phyloP scores from a whole-genome alignment of 208 protist genomes.

The Crithidia thermophila region DNA sequence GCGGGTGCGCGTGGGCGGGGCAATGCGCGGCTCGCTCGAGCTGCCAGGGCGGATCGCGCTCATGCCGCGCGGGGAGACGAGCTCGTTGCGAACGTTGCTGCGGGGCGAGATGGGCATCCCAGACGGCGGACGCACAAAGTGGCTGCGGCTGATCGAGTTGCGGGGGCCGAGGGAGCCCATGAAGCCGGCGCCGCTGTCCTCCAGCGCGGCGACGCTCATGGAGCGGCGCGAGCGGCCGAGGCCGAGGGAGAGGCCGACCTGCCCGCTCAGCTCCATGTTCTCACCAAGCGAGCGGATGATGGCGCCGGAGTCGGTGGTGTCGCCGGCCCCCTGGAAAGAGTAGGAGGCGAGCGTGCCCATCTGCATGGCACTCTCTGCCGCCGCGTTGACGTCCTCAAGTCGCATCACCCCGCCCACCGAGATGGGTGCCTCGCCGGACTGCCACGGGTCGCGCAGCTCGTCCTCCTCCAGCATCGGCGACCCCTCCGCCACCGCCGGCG shows the following conservation, averaged over 20 bases:
- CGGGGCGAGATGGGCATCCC: slow-evolving; percentile 36
- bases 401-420: slow-evolving; percentile 19
- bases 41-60: slow-evolving; percentile 27
- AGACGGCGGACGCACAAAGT: slow-evolving; percentile 45
- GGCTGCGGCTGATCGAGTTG: slow-evolving; percentile 47
- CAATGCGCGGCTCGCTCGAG: slow-evolving; percentile 38
- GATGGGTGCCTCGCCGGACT: slow-evolving; percentile 17
- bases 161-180: slow-evolving; percentile 23
- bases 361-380: neutral
- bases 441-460: slow-evolving; percentile 16
- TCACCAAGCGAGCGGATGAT: slow-evolving; percentile 1
- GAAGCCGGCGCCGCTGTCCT: slow-evolving; percentile 32
- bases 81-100: slow-evolving; percentile 24
- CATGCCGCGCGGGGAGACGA: slow-evolving; percentile 25
- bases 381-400: slow-evolving; percentile 25
- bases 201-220: slow-evolving; percentile 19
- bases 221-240: slow-evolving; percentile 23
- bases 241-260: neutral
- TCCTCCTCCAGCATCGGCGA: slow-evolving; percentile 19
- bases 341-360: slow-evolving; percentile 9
- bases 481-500: neutral
- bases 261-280: slow-evolving; percentile 17
- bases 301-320: slow-evolving; percentile 2
- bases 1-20: slow-evolving; percentile 30
- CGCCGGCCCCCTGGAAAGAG: neutral